Base-by-base conservation (phyloP, 1,284 basidiomycete genomes). In the Ceratobasidium sp. region DNA sequence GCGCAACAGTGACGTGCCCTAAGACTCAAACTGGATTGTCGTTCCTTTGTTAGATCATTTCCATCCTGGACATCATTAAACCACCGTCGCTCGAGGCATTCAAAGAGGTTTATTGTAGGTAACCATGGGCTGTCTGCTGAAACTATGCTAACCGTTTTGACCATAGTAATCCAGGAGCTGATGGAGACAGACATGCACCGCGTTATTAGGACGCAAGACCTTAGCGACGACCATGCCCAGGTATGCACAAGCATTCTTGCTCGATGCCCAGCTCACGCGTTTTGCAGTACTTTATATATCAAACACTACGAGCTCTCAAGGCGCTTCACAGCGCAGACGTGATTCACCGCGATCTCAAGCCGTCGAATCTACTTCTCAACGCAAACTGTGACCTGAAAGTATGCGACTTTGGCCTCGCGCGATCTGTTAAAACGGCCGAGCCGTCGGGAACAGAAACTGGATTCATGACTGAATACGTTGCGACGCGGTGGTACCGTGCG, bases 381-480 rank as follows among this genome's bases (percentile, higher is more conserved):
- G 94, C 94, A 75, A 96, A 98, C 80, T 98, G 96, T 78, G 96
- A 98, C 79, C 87, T 98, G 76, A 97, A 97, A 79, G 93, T 95
- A 67, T 77, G 78, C 73, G 95, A 96, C 79, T 96, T 96, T 80
- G 95, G 95, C 40, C 85, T 97, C 30, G 95, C 95, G 2, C 86
- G 94, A 40, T 92, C 90, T 23, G 92, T 94, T 36, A 91, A 90
- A 81, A 94, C 92, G 9, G 91, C 92, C 9, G 88, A 92, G 77
- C 92, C 92, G 0, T 90, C 89, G 30, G 91, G 92, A 40, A 93
- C 90, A 4, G 91, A 92, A 78, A 92, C 87, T 33, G 93, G 93
- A 0, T 94, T 94, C 82, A 95, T 96, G 94, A 96, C 94, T 0
- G 91, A 94, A 88, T 96, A 96, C 78, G 95, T 97, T 58, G 95